A percentile compares a stretch with the other conserved stretches of the same genome.
Evolutionary conservation across 1,139 yeast genomes (phyloP).

Genomic region (Pichia norvegensis): DNA sequence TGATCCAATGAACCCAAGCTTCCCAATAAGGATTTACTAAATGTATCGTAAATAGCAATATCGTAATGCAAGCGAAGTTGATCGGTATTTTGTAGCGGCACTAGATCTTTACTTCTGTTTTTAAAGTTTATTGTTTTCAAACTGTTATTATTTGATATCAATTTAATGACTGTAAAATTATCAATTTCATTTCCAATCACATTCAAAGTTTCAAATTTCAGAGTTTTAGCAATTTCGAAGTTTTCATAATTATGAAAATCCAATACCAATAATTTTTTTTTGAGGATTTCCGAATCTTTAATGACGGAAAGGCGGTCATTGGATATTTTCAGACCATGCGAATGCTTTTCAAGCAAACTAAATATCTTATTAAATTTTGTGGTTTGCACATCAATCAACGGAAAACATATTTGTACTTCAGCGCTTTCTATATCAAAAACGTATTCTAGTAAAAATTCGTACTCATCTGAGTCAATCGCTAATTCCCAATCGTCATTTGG

Average conservation of each 20-base stretch:
- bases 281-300: conserved; percentile 10
- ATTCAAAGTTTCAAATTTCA: conserved; percentile 28
- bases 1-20: conserved; percentile 6
- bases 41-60: conserved; percentile 11
- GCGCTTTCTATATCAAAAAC: conserved; percentile 3
- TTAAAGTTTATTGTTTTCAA: conserved; percentile 12
- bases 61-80: conserved; percentile 10
- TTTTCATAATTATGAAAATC: conserved; percentile 28
- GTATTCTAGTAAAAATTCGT: conserved; percentile 12
- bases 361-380: conserved; percentile 11
- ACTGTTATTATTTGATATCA: conserved; percentile 4
- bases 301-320: conserved; percentile 14
- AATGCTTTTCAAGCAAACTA: conserved; percentile 10
- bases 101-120: conserved; percentile 8
- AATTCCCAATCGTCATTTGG: conserved; percentile 8
- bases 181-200: conserved; percentile 16
- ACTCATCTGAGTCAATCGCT: conserved; percentile 11
- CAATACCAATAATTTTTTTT: conserved; percentile 9
- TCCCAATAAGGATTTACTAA: conserved; percentile 5
- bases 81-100: conserved; percentile 4
- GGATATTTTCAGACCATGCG: conserved; percentile 7
- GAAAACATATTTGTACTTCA: conserved; percentile 7
- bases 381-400: conserved; percentile 14
- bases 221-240: conserved; percentile 32
- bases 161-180: conserved; percentile 2